Evolutionary conservation across 1,139 yeast genomes (phyloP), one percentile per base, ranked within the genome.

Genomic region (Blastobotrys petasosporus): DNA sequence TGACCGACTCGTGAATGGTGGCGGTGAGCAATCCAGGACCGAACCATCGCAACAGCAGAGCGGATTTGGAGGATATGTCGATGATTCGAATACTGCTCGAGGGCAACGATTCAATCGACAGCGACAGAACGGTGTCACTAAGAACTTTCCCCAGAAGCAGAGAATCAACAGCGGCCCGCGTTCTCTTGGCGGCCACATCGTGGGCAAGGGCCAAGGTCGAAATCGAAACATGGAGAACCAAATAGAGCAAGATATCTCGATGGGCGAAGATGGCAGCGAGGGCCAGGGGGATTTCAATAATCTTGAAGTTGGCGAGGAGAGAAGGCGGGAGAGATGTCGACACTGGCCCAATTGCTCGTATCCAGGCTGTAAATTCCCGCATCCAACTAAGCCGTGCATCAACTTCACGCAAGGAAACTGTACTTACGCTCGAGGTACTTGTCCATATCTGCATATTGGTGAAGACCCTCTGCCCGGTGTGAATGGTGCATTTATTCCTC

Each of bases 341-440:
- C 76, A 81, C 47, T 85, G 85, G 69, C 96, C 96, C 31, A 77
- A 81, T 59, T 87, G 96, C 68, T 68, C 69, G 11, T 65, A 73
- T 45, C 76, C 77, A 46, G 77, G 78, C 43, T 87, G 95, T 64
- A 75, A 73, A 46, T 81, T 76, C 59, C 77, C 88, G 1, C 96
- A 87, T 65, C 95, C 96, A 23, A 79, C 87, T 1, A 82, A 76
- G 56, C 73, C 73, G 10, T 87, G 96, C 64, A 78, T 75, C 64
- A 76, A 77, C n/a, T 85, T 74, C 63, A 94, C 94, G 46, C 75
- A 81, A 58, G 87, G 95, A 46, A 76, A 81, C 58, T 87, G 96
- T 67, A 75, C 85, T 25, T 82, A 83, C 57, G 77, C 82, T 5
- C 83, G 85, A 25, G 94, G 94, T 15, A 84, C 94, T 0, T 87